Percentiles rank a stretch among this genome's conserved stretches.
Evolutionary conservation across 805 yeast species (phyloP).

Genomic region (Kluyveromyces nonfermentans): DNA sequence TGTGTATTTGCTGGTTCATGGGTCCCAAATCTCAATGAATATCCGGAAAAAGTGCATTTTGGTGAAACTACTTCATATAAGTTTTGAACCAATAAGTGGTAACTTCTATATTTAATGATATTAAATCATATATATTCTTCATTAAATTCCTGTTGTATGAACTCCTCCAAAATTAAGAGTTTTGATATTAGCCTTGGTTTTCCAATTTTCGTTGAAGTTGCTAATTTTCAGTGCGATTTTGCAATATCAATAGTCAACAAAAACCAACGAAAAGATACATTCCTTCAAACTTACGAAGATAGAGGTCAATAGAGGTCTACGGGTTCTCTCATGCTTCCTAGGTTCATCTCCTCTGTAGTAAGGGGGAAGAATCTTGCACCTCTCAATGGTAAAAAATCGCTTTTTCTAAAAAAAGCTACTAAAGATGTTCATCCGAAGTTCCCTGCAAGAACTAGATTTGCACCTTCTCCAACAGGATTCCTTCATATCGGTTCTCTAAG

Average conservation of each 20-base stretch:
- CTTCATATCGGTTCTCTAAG: slow-evolving; percentile 90
- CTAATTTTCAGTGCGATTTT: no score
- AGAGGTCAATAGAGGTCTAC: no score
- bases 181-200: no score
- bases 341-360: not conserved
- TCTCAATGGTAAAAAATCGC: slow-evolving; percentile 4
- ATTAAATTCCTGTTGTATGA: no score
- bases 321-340: not conserved
- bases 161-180: no score
- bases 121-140: no score
- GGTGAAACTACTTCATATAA: slow-evolving; percentile 30
- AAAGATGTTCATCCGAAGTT: slow-evolving; percentile 31
- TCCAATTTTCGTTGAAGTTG: no score
- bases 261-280: not conserved
- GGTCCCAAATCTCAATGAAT: slow-evolving; percentile 31
- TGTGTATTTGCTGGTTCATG: slow-evolving; percentile 63
- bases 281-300: not conserved
- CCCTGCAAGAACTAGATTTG: slow-evolving; percentile 84
- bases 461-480: slow-evolving; percentile 96
- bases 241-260: no score
- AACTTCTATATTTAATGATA: no score
- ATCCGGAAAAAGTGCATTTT: slow-evolving; percentile 26
- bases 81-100: no score
- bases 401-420: slow-evolving; percentile 11
- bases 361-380: not conserved